phyloP scores from a whole-genome alignment of 371 early-diverging fungal genomes.

The Phascolomyces articulosus region DNA sequence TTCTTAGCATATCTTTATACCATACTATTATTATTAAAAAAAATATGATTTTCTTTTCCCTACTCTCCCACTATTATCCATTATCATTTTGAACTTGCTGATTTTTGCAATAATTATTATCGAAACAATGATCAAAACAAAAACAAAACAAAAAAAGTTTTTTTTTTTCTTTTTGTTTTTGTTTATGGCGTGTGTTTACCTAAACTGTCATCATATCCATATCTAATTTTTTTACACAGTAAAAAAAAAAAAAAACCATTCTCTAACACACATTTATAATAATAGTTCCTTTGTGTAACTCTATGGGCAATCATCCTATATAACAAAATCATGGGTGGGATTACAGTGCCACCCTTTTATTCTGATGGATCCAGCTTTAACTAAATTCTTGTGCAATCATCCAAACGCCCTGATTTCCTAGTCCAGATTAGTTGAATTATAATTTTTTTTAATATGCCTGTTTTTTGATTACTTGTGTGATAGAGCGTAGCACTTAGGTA shows the following conservation, averaged over 20 bases:
- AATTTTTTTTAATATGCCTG: conserved; percentile 2
- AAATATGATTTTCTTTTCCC: neutral
- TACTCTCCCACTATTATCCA: no score
- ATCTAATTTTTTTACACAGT: neutral
- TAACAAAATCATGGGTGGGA: no score
- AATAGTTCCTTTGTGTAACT: neutral
- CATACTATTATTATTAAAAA: neutral
- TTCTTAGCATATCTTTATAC: neutral
- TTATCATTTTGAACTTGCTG: no score
- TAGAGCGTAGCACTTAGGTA: neutral
- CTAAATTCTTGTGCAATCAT: no score
- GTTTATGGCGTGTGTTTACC: conserved; percentile 4
- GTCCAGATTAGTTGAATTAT: no score
- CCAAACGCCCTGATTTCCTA: no score
- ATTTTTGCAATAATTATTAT: neutral
- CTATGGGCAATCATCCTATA: no score
- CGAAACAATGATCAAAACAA: neutral
- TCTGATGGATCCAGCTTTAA: no score
- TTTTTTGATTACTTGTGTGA: conserved; percentile 3
- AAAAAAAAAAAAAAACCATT: neutral
- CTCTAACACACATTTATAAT: no score
- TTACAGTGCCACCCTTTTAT: no score
- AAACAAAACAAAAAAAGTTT: neutral
- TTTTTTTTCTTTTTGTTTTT: neutral
- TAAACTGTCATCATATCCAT: conserved; percentile 3